phyloP scores from a whole-genome alignment of 2,329 filamentous ascomycete species.

The Fusarium sambucinum region DNA sequence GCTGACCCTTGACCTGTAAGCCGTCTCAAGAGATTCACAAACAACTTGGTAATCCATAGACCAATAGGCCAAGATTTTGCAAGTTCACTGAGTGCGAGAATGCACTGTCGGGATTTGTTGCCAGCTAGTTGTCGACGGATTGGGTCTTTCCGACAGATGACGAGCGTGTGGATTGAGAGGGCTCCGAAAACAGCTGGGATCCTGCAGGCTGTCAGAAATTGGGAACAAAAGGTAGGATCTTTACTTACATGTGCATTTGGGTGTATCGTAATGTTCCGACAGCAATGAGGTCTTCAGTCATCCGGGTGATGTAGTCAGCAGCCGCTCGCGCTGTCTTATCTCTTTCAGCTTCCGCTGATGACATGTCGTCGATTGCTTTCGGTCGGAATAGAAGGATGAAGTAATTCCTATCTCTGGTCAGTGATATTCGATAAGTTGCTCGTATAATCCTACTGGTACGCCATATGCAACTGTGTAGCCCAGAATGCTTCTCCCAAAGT shows the following conservation, averaged over 20 bases:
- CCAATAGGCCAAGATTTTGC: conserved; percentile 40
- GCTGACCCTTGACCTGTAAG: conserved; percentile 31
- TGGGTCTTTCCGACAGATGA: conserved; percentile 31
- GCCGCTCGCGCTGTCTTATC: conserved; percentile 21
- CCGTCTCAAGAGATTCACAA: conserved; percentile 34
- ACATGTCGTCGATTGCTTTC: background rate
- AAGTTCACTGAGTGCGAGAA: conserved; percentile 34
- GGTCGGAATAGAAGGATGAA: conserved; percentile 34
- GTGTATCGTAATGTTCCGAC: conserved; percentile 20
- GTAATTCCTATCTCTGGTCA: conserved; percentile 1
- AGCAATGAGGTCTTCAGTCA: conserved; percentile 29
- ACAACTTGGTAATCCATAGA: conserved; percentile 37
- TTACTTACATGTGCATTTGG: conserved; percentile 34
- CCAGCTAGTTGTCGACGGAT: conserved; percentile 36
- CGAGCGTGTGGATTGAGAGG: conserved; percentile 39
- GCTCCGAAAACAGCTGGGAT: conserved; percentile 33
- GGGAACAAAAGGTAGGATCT: accelerated
- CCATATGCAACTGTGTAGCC: conserved; percentile 30
- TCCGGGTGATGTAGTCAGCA: conserved; percentile 37
- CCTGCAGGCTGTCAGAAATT: background rate
- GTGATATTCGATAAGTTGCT: accelerated
- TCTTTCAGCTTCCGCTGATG: conserved; percentile 9
- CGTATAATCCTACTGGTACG: conserved; percentile 27
- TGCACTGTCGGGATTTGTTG: conserved; percentile 43
- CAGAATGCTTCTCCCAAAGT: conserved; percentile 26